Evolutionary conservation across 208 protist species (phyloP).

Genomic region (Balamuthia mandrillaris): DNA sequence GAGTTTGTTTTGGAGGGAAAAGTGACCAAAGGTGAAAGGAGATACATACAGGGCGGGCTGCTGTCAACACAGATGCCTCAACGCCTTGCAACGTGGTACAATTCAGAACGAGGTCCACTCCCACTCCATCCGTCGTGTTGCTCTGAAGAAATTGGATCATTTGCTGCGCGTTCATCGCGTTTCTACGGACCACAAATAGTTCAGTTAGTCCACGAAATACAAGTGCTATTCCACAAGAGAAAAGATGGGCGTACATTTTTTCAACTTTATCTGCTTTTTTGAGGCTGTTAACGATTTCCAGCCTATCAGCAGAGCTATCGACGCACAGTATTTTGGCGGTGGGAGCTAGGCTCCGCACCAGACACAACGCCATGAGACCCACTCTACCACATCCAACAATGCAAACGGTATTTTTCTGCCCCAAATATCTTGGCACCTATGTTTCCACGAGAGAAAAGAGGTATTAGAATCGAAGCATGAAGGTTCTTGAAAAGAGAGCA

Average conservation of each 20-base stretch:
- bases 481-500: not conserved
- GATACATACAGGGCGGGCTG: not conserved
- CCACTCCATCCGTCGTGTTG: not conserved
- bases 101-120: slow-evolving; percentile 18
- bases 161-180: not conserved
- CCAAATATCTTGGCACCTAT: too few species aligned
- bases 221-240: not conserved
- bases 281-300: not conserved
- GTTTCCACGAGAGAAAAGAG: not conserved
- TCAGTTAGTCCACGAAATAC: not conserved
- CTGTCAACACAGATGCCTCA: not conserved
- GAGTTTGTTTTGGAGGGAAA: too few species aligned
- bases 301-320: not conserved
- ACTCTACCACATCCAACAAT: not conserved
- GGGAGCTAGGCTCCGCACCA: not conserved
- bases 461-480: too few species aligned
- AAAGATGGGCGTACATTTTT: not conserved
- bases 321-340: not conserved
- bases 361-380: not conserved
- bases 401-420: too few species aligned
- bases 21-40: too few species aligned
- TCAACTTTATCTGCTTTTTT: not conserved
- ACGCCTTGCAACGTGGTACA: not conserved
- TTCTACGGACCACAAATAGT: not conserved
- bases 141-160: not conserved